Percentiles rank a stretch among this genome's conserved stretches.
These are phyloP conservation scores for Camillea tinctor DNA, from an alignment of 2,329 filamentous ascomycete genomes.

Conservation along the genomic window DNA sequence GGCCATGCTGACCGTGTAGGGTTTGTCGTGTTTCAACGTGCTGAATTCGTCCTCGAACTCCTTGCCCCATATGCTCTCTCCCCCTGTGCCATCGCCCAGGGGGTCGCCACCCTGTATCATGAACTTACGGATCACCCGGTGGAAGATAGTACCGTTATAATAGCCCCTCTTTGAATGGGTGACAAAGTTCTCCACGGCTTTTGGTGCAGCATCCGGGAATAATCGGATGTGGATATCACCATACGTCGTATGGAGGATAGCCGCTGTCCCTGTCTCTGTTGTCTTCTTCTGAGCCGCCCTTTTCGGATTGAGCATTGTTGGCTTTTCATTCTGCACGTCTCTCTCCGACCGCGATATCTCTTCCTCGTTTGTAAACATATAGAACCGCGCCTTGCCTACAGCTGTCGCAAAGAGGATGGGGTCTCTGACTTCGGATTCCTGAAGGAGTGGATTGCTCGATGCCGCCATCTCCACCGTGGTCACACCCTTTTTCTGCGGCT, in stretches of 20 bases:
- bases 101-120: slow-evolving; percentile 94
- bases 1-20: slow-evolving; percentile 96
- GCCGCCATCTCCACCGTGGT: slow-evolving; percentile 97
- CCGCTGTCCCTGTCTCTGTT: slow-evolving; percentile 72
- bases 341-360: slow-evolving; percentile 79
- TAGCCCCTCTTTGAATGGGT: slow-evolving; percentile 87
- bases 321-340: slow-evolving; percentile 94
- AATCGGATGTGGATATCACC: slow-evolving; percentile 93
- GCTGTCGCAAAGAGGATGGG: slow-evolving; percentile 85
- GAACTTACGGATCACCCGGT: slow-evolving; percentile 95
- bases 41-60: slow-evolving; percentile 95
- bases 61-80: slow-evolving; percentile 88
- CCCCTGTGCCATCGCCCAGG: slow-evolving; percentile 83
- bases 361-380: slow-evolving; percentile 94
- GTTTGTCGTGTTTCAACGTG: slow-evolving; percentile 87
- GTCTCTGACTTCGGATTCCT: slow-evolving; percentile 87
- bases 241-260: slow-evolving; percentile 86
- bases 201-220: slow-evolving; percentile 90
- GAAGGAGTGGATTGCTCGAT: slow-evolving; percentile 85
- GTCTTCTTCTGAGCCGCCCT: slow-evolving; percentile 59
- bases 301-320: slow-evolving; percentile 61
- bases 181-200: slow-evolving; percentile 95
- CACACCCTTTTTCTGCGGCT: slow-evolving; percentile 88
- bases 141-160: slow-evolving; percentile 97
- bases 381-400: slow-evolving; percentile 86